phyloP scores from a whole-genome alignment of 2,329 filamentous ascomycete species.

The Colletotrichum sp. region DNA sequence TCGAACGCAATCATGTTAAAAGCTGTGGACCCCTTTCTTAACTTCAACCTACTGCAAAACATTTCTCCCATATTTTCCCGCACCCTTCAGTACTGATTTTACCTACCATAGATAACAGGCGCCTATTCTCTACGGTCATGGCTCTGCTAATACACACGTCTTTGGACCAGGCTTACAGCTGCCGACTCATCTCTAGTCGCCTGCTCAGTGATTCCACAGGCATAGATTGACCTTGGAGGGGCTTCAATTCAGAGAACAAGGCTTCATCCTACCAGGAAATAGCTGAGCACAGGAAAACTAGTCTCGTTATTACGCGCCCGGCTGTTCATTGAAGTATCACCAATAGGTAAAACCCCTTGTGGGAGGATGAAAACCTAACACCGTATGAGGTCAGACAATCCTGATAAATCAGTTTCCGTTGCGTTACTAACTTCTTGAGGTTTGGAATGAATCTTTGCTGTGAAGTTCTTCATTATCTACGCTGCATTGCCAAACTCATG shows the following conservation, averaged over 20 bases:
- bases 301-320: not conserved
- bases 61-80: not conserved
- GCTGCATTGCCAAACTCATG: not conserved
- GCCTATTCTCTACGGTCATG: not conserved
- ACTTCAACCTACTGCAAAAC: not conserved
- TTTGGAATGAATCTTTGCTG: not conserved
- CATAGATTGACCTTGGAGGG: not conserved
- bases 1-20: not conserved
- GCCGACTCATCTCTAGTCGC: not conserved
- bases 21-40: not conserved
- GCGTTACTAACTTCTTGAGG: not conserved
- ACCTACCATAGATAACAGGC: not conserved
- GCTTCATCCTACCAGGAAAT: not conserved
- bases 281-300: not conserved
- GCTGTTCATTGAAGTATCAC: not conserved
- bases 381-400: not conserved
- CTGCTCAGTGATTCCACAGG: not conserved
- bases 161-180: not conserved
- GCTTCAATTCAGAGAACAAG: not conserved
- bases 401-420: not conserved
- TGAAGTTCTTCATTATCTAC: not conserved
- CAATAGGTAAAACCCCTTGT: not conserved
- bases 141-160: not conserved
- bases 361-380: not conserved
- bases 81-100: not conserved